Conservation (phyloP, 257 asterid species). For the Henckelia pumila region DNA sequence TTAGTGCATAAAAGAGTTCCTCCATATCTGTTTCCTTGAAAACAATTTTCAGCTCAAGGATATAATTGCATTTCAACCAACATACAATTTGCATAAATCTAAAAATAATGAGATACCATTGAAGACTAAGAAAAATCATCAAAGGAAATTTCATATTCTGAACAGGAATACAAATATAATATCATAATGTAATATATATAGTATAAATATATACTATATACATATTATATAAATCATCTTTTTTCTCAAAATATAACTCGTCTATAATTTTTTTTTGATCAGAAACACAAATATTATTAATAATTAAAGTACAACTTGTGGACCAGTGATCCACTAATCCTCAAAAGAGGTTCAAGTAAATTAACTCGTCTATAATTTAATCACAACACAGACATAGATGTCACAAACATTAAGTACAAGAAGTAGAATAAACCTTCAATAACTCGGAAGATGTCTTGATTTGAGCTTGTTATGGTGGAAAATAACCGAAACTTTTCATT, state of each 20-base stretch:
- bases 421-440: conserved; percentile 54
- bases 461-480: conserved; percentile 80
- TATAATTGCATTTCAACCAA: conserved; percentile 6
- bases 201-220: too few species aligned
- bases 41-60: conserved; percentile 4
- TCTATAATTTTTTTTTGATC: too few species aligned
- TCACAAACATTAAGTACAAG: conserved; percentile 9
- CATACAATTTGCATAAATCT: background rate
- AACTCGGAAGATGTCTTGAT: conserved; percentile 49
- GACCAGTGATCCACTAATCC: too few species aligned
- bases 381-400: background rate
- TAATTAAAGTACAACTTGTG: too few species aligned
- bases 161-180: background rate
- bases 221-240: too few species aligned
- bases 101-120: conserved; percentile 7
- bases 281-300: too few species aligned
- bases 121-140: background rate
- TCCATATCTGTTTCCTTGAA: background rate
- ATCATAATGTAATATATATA: too few species aligned
- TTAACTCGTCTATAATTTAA: background rate
- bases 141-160: background rate
- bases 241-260: too few species aligned
- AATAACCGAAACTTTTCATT: conserved; percentile 70
- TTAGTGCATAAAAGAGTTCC: conserved; percentile 6
- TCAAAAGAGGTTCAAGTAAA: too few species aligned